Base-by-base conservation (phyloP, 225 moss, liverwort and hornwort species). In the Rhytidiadelphus loreus region DNA sequence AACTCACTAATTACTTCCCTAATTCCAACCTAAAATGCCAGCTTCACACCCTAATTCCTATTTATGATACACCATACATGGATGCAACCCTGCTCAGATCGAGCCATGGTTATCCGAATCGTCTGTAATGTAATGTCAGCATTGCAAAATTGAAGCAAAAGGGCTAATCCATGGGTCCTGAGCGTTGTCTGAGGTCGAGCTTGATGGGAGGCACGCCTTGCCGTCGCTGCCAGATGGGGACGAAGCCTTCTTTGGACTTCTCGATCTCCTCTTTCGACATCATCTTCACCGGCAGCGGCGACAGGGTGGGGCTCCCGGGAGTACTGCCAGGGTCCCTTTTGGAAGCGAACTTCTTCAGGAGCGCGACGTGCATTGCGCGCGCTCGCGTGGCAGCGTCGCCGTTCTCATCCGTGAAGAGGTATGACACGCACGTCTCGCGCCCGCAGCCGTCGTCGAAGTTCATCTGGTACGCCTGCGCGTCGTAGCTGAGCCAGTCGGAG, bases 391-490 rank as follows among this genome's bases (percentile, higher is more conserved):
- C 86, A 9, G 86, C 61, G 26, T 88, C 90, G 22, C 86, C 91
- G 5, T n/a, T 83, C 35, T 65, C 86, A 50, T 87, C 77, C 35
- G 66, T 69, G 39, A 77, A 87, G 24, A 84, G 59, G 37, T 76
- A 88, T 21, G 88, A 71, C 48, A 79, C 80, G 66, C 84, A 90
- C 37, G 84, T 85, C 65, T 91, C 89, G 33, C 91, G 92, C 83
- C 89, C 85, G 62, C 91, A 85, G 60, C 93, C 93, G 64, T 93
- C 90, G 86, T 93, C 93, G 81, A 93, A 93, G 89, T 93, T 93
- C 93, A 92, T 88, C 84, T 88, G 90, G 80, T 93, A 93, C 28
- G 86, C 92, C 14, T 87, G 71, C 15, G 55, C 52, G 69, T 93
- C 93, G 71, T 93, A 93, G 64, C 89, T 93, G 52, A 88, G 74